Evolutionary conservation across 805 yeast genomes (phyloP).

Genomic region (Saccharomycopsis sp.): DNA sequence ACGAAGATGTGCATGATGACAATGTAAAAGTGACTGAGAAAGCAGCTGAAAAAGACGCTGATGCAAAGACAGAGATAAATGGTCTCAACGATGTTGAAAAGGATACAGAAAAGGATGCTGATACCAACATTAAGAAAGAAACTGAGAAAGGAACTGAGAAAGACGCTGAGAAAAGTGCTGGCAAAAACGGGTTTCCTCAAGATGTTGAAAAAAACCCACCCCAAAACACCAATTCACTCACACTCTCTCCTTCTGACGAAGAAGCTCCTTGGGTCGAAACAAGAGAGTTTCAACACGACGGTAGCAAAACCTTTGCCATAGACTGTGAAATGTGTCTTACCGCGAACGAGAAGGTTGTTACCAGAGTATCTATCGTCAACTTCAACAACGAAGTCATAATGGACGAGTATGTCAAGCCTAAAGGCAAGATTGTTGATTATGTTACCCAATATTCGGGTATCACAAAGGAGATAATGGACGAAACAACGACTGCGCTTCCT

Average conservation of each 20-base stretch:
- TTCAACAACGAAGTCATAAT: slow-evolving; percentile 51
- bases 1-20: slow-evolving; percentile 10
- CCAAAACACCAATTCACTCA: too few relatives aligned
- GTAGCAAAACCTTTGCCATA: slow-evolving; percentile 63
- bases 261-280: slow-evolving; percentile 47
- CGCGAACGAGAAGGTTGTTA: slow-evolving; percentile 53
- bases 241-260: too few relatives aligned
- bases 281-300: slow-evolving; percentile 42
- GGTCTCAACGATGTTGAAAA: background rate
- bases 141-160: background rate
- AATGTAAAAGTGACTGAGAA: too few relatives aligned
- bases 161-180: background rate
- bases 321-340: slow-evolving; percentile 93
- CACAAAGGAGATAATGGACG: slow-evolving; percentile 56
- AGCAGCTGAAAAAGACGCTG: too few relatives aligned
- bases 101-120: background rate
- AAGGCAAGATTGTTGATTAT: slow-evolving; percentile 67
- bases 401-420: slow-evolving; percentile 77
- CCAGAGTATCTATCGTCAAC: slow-evolving; percentile 72
- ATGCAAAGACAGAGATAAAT: too few relatives aligned
- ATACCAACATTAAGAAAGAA: background rate
- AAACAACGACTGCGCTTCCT: slow-evolving; percentile 53
- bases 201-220: too few relatives aligned
- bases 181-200: slow-evolving; percentile 13
- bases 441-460: slow-evolving; percentile 83